Conservation (phyloP, 352 stramenopile genomes). For the Globisporangium lucens region DNA sequence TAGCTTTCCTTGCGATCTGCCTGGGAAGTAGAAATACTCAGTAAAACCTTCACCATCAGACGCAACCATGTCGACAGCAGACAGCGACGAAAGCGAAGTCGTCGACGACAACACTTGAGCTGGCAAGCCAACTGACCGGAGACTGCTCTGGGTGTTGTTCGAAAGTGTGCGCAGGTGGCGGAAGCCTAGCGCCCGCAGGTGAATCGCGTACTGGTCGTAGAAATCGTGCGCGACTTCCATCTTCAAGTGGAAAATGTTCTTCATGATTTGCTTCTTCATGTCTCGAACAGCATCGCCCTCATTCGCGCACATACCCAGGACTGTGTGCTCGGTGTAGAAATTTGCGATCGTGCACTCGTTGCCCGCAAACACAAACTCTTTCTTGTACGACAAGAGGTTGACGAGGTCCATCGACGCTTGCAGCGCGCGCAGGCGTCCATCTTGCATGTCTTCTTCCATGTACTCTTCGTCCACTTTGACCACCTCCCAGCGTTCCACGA, state of each 20-base stretch:
- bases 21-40: conserved; percentile 64
- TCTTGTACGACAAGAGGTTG: conserved; percentile 84
- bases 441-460: conserved; percentile 39
- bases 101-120: not conserved
- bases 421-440: conserved; percentile 36
- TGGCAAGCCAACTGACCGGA: conserved; percentile 4
- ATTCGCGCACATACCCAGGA: conserved; percentile 62
- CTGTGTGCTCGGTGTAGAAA: conserved; percentile 73
- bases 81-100: conserved; percentile 22
- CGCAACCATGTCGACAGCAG: conserved; percentile 28
- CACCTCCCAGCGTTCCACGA: conserved; percentile 73
- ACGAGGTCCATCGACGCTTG: conserved; percentile 84
- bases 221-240: conserved; percentile 74
- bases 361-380: conserved; percentile 77
- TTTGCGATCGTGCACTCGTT: conserved; percentile 71
- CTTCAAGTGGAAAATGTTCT: conserved; percentile 61
- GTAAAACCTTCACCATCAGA: conserved; percentile 50
- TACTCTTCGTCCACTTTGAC: conserved; percentile 54
- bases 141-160: conserved; percentile 12
- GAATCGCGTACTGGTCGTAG: conserved; percentile 59
- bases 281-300: conserved; percentile 53
- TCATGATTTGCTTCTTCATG: conserved; percentile 74
- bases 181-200: conserved; percentile 68
- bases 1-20: conserved; percentile 24
- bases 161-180: conserved; percentile 46